These are phyloP conservation scores for Colletotrichum orbiculare DNA, from an alignment of 2,329 filamentous ascomycete genomes.

Conservation along the genomic window DNA sequence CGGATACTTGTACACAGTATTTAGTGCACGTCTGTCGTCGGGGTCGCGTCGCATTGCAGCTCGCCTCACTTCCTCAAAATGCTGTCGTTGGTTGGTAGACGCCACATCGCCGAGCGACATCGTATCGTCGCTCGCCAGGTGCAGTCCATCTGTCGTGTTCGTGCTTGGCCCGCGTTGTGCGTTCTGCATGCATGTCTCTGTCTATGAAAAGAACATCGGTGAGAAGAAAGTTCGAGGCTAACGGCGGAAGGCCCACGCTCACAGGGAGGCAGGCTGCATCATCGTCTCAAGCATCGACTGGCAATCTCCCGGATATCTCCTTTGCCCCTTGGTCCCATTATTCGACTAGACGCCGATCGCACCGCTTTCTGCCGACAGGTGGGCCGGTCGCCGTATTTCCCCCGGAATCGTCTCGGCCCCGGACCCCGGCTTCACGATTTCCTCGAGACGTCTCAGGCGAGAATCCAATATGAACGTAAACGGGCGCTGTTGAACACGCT, in stretches of 20 bases:
- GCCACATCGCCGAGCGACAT: constrained; percentile 14
- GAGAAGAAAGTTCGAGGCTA: constrained; percentile 12
- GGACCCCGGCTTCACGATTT: not conserved
- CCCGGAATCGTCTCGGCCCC: not conserved
- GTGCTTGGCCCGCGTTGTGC: constrained; percentile 2
- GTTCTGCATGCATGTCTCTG: constrained; percentile 10
- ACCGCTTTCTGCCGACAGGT: constrained; percentile 19
- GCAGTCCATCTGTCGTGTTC: constrained; percentile 8
- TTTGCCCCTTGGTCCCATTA: not conserved
- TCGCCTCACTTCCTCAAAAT: constrained; percentile 22
- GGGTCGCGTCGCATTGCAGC: constrained; percentile 29
- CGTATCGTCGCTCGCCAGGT: constrained; percentile 1
- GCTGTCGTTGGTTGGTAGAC: not conserved
- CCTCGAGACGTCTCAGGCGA: constrained; percentile 1
- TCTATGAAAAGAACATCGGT: constrained; percentile 25
- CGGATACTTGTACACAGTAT: no score
- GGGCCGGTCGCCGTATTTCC: constrained; percentile 10
- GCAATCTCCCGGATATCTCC: constrained; percentile 11
- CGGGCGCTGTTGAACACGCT: constrained; percentile 13
- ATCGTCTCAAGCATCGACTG: constrained; percentile 6
- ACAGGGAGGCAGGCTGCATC: constrained; percentile 21
- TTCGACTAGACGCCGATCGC: constrained; percentile 4
- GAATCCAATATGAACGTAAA: constrained; percentile 6
- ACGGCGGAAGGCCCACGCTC: not conserved
- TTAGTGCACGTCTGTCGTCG: not conserved